phyloP scores from a whole-genome alignment of 2,329 filamentous ascomycete species.

The Ascocoryne sarcoides region DNA sequence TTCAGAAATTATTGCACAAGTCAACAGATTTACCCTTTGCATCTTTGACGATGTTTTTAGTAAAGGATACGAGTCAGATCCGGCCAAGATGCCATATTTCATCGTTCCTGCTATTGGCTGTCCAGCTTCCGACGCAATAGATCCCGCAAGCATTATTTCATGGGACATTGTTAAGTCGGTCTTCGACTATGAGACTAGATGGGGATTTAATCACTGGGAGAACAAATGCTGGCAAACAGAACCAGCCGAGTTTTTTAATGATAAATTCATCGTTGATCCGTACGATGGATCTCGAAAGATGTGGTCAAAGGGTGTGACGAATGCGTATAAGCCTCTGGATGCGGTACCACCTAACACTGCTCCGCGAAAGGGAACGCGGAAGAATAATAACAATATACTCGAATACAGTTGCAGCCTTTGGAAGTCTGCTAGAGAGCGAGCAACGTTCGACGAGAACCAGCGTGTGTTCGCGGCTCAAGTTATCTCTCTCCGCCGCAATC shows the following conservation, averaged over 20 bases:
- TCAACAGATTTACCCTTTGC: slow-evolving; percentile 67
- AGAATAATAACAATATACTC: slow-evolving; percentile 53
- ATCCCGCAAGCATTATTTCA: slow-evolving; percentile 40
- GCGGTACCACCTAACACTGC: slow-evolving; percentile 51
- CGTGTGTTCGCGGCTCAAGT: slow-evolving; percentile 72
- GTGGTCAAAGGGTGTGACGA: slow-evolving; percentile 43
- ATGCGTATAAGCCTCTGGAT: slow-evolving; percentile 53
- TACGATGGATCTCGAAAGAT: slow-evolving; percentile 57
- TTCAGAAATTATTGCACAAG: slow-evolving; percentile 36
- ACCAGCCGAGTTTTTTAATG: slow-evolving; percentile 40
- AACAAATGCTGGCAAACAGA: slow-evolving; percentile 21
- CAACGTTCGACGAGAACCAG: slow-evolving; percentile 57
- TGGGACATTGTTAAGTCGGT: slow-evolving; percentile 47
- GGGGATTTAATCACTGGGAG: slow-evolving; percentile 30
- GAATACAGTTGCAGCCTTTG: slow-evolving; percentile 78
- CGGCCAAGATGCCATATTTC: slow-evolving; percentile 70
- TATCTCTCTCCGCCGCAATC: slow-evolving; percentile 70
- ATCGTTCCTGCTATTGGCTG: slow-evolving; percentile 49
- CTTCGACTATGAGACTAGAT: slow-evolving; percentile 26
- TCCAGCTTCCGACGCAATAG: slow-evolving; percentile 1
- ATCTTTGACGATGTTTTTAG: slow-evolving; percentile 83
- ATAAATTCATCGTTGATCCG: slow-evolving; percentile 49
- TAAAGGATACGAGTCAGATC: slow-evolving; percentile 64
- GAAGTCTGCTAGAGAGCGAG: slow-evolving; percentile 44
- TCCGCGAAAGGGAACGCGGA: slow-evolving; percentile 37